Evolutionary conservation across 1,284 basidiomycete genomes (phyloP).

Genomic region (Coriolopsis trogii): DNA sequence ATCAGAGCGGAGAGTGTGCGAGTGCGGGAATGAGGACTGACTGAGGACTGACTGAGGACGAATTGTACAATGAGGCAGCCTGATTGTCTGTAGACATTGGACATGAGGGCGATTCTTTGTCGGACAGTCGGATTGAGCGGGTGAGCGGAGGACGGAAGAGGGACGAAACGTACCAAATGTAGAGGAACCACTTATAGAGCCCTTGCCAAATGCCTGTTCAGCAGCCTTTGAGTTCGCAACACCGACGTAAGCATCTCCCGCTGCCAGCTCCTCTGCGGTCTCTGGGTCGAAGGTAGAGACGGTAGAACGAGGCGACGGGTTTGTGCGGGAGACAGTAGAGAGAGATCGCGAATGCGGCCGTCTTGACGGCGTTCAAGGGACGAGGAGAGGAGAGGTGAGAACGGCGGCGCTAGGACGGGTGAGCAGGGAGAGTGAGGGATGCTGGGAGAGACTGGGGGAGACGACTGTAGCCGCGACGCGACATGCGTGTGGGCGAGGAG

Average conservation of each 20-base stretch:
- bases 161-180: constrained; percentile 49
- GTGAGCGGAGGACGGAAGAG: background rate
- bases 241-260: constrained; percentile 44
- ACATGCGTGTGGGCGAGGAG: constrained; percentile 2
- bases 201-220: constrained; percentile 51
- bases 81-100: constrained; percentile 79
- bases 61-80: constrained; percentile 72
- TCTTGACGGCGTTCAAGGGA: background rate
- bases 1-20: constrained; percentile 27
- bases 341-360: constrained; percentile 3
- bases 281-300: constrained; percentile 15
- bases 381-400: background rate
- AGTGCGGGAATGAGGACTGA: constrained; percentile 46
- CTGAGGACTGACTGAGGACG: constrained; percentile 60
- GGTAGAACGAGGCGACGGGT: constrained; percentile 12
- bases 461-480: constrained; percentile 19
- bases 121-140: background rate
- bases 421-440: background rate
- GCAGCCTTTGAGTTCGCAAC: constrained; percentile 55
- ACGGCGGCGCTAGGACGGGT: background rate
- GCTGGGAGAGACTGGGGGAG: constrained; percentile 17
- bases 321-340: constrained; percentile 8
- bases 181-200: constrained; percentile 64
- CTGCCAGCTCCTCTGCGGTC: constrained; percentile 22
- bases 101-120: constrained; percentile 62